Percentiles rank a stretch among this genome's conserved stretches.
Evolutionary conservation across 2,329 filamentous ascomycete genomes (phyloP).

Genomic region (Chrysosporium keratinophilum): DNA sequence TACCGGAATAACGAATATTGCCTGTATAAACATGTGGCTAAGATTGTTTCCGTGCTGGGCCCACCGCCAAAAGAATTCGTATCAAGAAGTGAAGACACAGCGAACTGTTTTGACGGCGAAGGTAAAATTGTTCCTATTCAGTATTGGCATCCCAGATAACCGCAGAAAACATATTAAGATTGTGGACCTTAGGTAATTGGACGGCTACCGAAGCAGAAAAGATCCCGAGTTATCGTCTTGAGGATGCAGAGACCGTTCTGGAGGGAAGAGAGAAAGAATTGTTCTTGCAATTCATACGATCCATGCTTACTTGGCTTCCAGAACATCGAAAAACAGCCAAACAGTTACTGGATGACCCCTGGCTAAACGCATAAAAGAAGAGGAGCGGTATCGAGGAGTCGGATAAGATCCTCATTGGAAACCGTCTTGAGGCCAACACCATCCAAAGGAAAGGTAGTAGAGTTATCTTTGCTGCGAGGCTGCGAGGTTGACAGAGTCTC

Average conservation of each 20-base stretch:
- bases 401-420: background rate
- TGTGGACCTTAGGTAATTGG: background rate
- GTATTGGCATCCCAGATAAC: background rate
- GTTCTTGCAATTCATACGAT: conserved; percentile 24
- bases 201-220: background rate
- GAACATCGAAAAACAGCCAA: conserved; percentile 24
- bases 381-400: background rate
- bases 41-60: conserved; percentile 7
- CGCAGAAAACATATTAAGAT: background rate
- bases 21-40: conserved; percentile 3
- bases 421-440: background rate
- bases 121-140: background rate
- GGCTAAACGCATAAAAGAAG: conserved; percentile 6
- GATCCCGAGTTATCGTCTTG: background rate
- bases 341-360: conserved; percentile 25
- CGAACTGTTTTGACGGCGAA: conserved; percentile 1
- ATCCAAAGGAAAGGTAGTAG: background rate
- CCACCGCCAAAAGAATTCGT: conserved; percentile 8
- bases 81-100: background rate
- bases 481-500: no score
- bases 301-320: conserved; percentile 27
- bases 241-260: conserved; percentile 6
- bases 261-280: conserved; percentile 19
- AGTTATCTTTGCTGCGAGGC: background rate
- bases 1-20: background rate